Conservation (phyloP, 768 basidiomycete genomes). For the Coprinopsis strossmayeri region DNA sequence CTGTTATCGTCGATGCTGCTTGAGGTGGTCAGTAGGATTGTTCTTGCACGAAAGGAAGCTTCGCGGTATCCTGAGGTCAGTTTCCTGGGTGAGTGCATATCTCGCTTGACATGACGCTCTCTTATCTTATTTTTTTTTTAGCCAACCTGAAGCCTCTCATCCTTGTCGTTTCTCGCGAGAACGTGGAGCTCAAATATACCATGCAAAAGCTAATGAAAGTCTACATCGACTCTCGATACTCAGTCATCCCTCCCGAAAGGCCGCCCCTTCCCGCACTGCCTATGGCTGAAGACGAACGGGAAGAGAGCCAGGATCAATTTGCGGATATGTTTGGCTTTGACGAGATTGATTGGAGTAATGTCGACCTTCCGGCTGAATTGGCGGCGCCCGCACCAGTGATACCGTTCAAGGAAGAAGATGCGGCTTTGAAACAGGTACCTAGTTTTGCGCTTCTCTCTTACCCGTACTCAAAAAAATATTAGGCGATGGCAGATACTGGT, state of each 20-base stretch:
- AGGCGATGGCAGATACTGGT: background rate
- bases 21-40: background rate
- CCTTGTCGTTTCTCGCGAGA: conserved; percentile 7
- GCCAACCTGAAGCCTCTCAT: conserved; percentile 15
- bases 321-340: conserved; percentile 48
- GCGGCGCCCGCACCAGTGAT: conserved; percentile 16
- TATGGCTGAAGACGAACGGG: conserved; percentile 25
- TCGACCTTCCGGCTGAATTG: conserved; percentile 43
- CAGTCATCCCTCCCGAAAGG: conserved; percentile 37
- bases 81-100: conserved; percentile 14
- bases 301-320: conserved; percentile 78
- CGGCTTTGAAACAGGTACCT: background rate
- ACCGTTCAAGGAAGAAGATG: background rate
- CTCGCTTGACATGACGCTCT: background rate
- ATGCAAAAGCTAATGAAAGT: conserved; percentile 27
- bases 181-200: conserved; percentile 3
- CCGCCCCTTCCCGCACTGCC: conserved; percentile 20
- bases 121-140: background rate
- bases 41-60: background rate
- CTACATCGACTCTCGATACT: conserved; percentile 53
- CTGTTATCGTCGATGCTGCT: background rate
- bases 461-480: background rate
- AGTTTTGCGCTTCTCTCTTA: background rate
- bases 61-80: conserved; percentile 9
- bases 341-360: conserved; percentile 49